Evolutionary conservation across 148 eudicot species (phyloP), one percentile per base, ranked within the genome.

Genomic region (Rhododendron molle): DNA sequence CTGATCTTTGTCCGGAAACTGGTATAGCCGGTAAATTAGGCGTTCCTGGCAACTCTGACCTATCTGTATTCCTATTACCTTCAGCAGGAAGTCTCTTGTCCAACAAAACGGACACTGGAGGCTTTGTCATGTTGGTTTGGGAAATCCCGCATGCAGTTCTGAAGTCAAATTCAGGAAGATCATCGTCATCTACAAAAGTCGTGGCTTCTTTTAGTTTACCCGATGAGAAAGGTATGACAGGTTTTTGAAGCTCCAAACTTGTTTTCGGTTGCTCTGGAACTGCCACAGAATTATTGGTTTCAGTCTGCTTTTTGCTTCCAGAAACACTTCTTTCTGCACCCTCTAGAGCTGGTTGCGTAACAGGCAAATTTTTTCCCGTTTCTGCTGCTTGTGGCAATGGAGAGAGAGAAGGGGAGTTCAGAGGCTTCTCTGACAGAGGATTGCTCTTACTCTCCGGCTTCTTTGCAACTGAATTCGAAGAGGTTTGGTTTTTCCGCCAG

Each of bases 81-180:
- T 78, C 74, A 15, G 85, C 44, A 28, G 44, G 65, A 84, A 79
- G 81, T 60, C 81, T 73, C 54, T 77, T 54, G 58, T 36, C 85
- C 72, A 80, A 47, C 78, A 71, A 43, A 56, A 40, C 85, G n/a
- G 71, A 76, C 46, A 78, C 85, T 10, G 79, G 47, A 83, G 87
- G 71, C 60, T 44, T 90, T 32, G 80, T 86, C 44, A 50, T 62
- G 43, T 60, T 52, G 78, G 86, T 36, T 46, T 80, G 85, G 80
- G 91, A 78, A 62, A 79, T 67, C 23, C 86, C 88, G 49, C 87
- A n/a, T 30, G 90, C 85, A 88, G 86, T 76, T 62, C 78, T 80
- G 79, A 95, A 95, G 88, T 95, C 95, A 88, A 78, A 95, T 84
- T 95, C 98, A 79, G 98, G 98, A 38, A 95, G 94, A 90, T 94